These are phyloP conservation scores for Eimeria necatrix DNA, from an alignment of 169 alveolate species.

Conservation along the genomic window DNA sequence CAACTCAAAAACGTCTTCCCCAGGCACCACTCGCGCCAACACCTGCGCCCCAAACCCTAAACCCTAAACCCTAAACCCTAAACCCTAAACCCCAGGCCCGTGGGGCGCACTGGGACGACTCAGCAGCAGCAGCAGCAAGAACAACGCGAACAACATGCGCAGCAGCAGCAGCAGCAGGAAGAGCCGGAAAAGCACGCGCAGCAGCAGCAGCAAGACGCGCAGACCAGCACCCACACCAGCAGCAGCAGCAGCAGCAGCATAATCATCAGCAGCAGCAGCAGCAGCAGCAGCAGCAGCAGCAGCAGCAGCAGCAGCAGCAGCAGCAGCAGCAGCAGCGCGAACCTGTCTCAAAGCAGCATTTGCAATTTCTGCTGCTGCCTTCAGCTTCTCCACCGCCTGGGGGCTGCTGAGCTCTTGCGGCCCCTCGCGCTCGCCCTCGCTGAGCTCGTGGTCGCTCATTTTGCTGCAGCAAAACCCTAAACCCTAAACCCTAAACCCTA, in stretches of 20 bases:
- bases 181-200: no score
- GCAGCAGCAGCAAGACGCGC: no score
- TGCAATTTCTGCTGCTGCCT: conserved; percentile 81
- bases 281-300: conserved; percentile 49
- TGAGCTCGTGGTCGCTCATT: conserved; percentile 22
- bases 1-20: conserved; percentile 79
- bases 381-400: conserved; percentile 76
- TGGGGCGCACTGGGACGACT: not conserved
- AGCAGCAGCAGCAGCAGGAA: no score
- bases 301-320: conserved; percentile 25
- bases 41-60: conserved; percentile 55
- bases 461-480: conserved; percentile 24
- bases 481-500: conserved; percentile 47
- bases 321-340: not conserved
- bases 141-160: no score
- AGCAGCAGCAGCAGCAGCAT: conserved; percentile 39
- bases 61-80: conserved; percentile 46
- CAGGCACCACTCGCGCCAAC: conserved; percentile 73
- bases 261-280: conserved; percentile 44
- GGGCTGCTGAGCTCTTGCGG: conserved; percentile 78
- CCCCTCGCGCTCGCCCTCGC: conserved; percentile 74
- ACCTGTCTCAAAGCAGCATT: conserved; percentile 68
- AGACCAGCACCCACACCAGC: no score
- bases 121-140: not conserved
- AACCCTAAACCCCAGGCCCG: conserved; percentile 27